Base-by-base conservation (phyloP, 2,329 filamentous ascomycete species). In the Arthrobotrys megalospora region DNA sequence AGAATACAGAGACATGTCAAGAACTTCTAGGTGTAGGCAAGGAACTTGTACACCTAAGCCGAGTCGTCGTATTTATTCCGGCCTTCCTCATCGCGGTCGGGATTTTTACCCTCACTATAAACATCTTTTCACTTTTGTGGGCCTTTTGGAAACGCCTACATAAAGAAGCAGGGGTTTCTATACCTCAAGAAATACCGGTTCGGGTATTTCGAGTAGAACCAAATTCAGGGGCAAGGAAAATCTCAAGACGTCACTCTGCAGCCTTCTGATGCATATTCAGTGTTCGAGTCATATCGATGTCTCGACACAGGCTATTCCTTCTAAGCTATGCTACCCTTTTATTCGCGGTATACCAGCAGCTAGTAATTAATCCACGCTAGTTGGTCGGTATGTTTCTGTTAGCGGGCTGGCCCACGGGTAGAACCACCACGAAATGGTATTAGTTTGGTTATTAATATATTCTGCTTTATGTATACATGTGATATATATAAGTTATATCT, bases 41-140 rank as follows among this genome's bases (percentile, higher is more conserved):
- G 36, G 55, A 60, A 43, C 55, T 60, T 36, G 55, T 60, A 10
- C 55, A 28, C 12, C 36, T 60, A 8, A 34, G 55, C 34, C 34
- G 55, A 3, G 36, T 60, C 34, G 55, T 16, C 5, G 34, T 60
- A n/a, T 19, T 60, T 24, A 36, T 60, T 24, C 55, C 55, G 8
- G 36, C 55, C 4, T 60, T 60, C 12, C 55, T 60, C 3, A 43
- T 60, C 21, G 36, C 36, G 14, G 55, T 60, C 11, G 55, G 34
- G 14, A 1, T 60, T 3, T 60, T 60, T 7, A 43, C 36, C 8
- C 55, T 60, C 6, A n/a, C 24, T 5, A n/a, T 41, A n/a, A 60
- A 60, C 16, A 28, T 60, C 12, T 8, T 60, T 8, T 60, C 34
- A 4, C 36, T 60, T 3, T 43, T 60, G 11, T 60, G 55, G 55